These are phyloP conservation scores for Phytophthora kernoviae DNA, from an alignment of 352 stramenopile genomes.

Conservation along the genomic window DNA sequence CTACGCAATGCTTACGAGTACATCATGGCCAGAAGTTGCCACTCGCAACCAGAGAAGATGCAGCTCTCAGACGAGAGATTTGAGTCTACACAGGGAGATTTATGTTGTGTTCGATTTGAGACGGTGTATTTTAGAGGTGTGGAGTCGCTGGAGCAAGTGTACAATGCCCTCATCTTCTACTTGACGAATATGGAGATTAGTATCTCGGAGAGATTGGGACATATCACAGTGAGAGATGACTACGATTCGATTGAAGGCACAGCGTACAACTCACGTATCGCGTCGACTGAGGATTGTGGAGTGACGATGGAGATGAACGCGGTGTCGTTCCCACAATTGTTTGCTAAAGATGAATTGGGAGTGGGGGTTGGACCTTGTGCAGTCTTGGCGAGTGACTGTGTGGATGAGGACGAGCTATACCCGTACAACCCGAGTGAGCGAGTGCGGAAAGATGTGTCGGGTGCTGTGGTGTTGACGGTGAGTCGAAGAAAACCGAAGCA, in stretches of 20 bases:
- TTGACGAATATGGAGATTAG: slow-evolving; percentile 51
- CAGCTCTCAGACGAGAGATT: slow-evolving; percentile 36
- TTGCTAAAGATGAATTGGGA: slow-evolving; percentile 25
- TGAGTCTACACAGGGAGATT: slow-evolving; percentile 20
- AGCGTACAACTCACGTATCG: slow-evolving; percentile 33
- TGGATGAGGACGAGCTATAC: slow-evolving; percentile 47
- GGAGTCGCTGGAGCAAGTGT: slow-evolving; percentile 36
- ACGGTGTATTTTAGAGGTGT: slow-evolving; percentile 39
- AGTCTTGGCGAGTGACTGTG: slow-evolving; percentile 27
- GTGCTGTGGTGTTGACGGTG: slow-evolving; percentile 22
- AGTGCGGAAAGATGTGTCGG: slow-evolving; percentile 41
- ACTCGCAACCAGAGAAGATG: slow-evolving; percentile 35
- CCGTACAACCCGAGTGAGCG: slow-evolving; percentile 36
- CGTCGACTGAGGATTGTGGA: slow-evolving; percentile 21
- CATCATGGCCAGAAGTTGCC: slow-evolving; percentile 23
- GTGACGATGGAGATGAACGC: slow-evolving; percentile 40
- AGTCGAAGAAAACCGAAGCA: slow-evolving; percentile 17
- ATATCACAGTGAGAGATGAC: slow-evolving; percentile 50
- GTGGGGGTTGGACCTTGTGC: slow-evolving; percentile 15
- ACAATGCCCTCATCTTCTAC: slow-evolving; percentile 44
- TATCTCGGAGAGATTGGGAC: slow-evolving; percentile 39
- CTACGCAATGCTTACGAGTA: slow-evolving; percentile 35
- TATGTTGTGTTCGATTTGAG: slow-evolving; percentile 41
- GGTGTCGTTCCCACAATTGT: slow-evolving; percentile 32
- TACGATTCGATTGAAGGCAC: slow-evolving; percentile 37